Conservation (phyloP, 2,329 filamentous ascomycete species). For the Stemphylium vesicarium region DNA sequence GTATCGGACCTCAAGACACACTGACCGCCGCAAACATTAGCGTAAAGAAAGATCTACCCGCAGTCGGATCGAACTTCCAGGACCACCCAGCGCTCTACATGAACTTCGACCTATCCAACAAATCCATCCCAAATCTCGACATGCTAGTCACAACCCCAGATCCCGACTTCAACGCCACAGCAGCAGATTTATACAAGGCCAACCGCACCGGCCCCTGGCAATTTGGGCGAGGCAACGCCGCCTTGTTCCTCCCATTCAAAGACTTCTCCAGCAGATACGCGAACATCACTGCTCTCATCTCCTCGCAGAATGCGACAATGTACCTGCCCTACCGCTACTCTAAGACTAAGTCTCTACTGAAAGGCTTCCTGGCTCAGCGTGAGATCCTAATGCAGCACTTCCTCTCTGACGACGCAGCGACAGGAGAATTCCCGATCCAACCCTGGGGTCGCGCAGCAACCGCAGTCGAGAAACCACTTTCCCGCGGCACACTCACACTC, state of each 20-base stretch:
- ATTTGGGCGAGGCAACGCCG: constrained; percentile 12
- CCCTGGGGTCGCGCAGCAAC: constrained; percentile 15
- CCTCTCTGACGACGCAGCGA: constrained; percentile 21
- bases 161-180: constrained; percentile 29
- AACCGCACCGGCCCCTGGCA: constrained; percentile 35
- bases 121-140: constrained; percentile 10
- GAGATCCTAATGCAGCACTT: constrained; percentile 14
- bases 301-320: constrained; percentile 10
- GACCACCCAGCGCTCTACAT: constrained; percentile 22
- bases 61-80: constrained; percentile 30
- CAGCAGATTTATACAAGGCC: constrained; percentile 25
- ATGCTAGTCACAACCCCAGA: constrained; percentile 21
- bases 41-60: constrained; percentile 18
- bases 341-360: constrained; percentile 11
- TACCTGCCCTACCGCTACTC: constrained; percentile 16
- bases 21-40: constrained; percentile 13
- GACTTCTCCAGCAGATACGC: constrained; percentile 15
- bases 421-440: constrained; percentile 32
- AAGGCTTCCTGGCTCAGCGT: constrained; percentile 17
- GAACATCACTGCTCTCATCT: constrained; percentile 10
- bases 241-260: constrained; percentile 12
- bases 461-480: constrained; percentile 23
- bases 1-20: constrained; percentile 54
- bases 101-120: constrained; percentile 4
- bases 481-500: constrained; percentile 44